Percentiles rank a stretch among this genome's conserved stretches.
These are phyloP conservation scores for Chionographis japonica DNA, from an alignment of 106 monocot species.

Conservation along the genomic window DNA sequence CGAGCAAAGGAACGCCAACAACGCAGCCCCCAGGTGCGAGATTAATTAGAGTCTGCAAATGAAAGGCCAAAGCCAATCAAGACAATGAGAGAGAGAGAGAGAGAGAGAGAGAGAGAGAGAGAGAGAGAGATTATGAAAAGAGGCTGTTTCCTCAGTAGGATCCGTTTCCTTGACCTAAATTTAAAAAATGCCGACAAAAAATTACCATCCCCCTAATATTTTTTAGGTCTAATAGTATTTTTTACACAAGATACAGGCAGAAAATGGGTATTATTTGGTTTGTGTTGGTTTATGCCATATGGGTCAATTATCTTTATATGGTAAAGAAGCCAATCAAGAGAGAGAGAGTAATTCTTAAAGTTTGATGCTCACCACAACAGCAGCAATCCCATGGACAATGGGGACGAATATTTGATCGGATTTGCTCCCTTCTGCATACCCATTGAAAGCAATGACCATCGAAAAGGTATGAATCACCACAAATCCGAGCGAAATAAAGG, in stretches of 20 bases:
- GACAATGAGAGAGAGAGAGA: too few species aligned
- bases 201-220: too few species aligned
- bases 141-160: too few species aligned
- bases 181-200: too few species aligned
- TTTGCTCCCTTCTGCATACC: slow-evolving; percentile 69
- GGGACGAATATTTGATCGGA: slow-evolving; percentile 60
- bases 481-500: slow-evolving; percentile 84
- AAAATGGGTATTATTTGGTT: too few species aligned
- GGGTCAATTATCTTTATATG: too few species aligned
- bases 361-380: slow-evolving; percentile 58
- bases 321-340: neutral
- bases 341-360: neutral
- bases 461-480: slow-evolving; percentile 81
- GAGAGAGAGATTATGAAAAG: too few species aligned
- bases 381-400: slow-evolving; percentile 58
- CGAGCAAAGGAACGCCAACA: slow-evolving; percentile 58
- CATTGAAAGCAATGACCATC: slow-evolving; percentile 96
- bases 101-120: too few species aligned
- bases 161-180: too few species aligned
- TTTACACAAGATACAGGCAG: too few species aligned
- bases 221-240: too few species aligned
- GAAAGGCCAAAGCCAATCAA: neutral
- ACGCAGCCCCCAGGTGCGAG: slow-evolving; percentile 66
- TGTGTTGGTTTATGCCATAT: too few species aligned
- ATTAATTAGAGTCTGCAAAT: slow-evolving; percentile 79